Conservation (phyloP, 2,329 filamentous ascomycete genomes). For the Pyrenophora teres region DNA sequence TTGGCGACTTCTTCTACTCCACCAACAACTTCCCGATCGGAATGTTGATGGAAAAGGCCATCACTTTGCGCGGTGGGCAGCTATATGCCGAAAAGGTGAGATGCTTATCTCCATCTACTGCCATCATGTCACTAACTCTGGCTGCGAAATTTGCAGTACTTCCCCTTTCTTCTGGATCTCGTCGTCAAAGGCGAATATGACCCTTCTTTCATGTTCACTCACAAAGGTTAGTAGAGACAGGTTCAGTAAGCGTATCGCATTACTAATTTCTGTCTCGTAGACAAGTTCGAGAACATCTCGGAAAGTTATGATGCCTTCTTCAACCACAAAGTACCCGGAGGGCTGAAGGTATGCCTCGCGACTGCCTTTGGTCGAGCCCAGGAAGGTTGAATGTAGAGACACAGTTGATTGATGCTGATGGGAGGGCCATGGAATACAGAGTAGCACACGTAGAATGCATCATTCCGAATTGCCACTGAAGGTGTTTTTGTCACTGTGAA, state of each 20-base stretch:
- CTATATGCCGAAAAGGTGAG: slow-evolving; percentile 11
- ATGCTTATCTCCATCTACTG: no score
- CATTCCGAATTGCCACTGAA: no score
- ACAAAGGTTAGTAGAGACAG: background rate
- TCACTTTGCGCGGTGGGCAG: slow-evolving; percentile 9
- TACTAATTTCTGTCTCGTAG: background rate
- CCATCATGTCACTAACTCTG: no score
- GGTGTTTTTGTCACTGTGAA: no score
- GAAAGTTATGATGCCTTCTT: background rate
- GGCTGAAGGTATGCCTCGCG: background rate
- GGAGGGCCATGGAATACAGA: no score
- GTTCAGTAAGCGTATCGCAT: background rate
- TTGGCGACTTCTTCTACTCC: slow-evolving; percentile 11
- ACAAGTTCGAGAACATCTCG: slow-evolving; percentile 3
- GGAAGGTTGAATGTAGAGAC: no score
- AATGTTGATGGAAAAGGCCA: background rate
- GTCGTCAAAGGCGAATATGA: slow-evolving; percentile 10
- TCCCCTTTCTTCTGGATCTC: slow-evolving; percentile 2
- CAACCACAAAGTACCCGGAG: slow-evolving; percentile 1
- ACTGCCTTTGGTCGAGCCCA: background rate
- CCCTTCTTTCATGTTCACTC: slow-evolving; percentile 6
- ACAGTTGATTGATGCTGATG: no score
- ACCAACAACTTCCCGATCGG: slow-evolving; percentile 6
- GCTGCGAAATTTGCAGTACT: background rate
- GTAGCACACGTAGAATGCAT: no score